Evolutionary conservation across 176 grass and related monocot genomes (phyloP), one percentile per base, ranked within the genome.

Genomic region (Rhynchospora tenuis): DNA sequence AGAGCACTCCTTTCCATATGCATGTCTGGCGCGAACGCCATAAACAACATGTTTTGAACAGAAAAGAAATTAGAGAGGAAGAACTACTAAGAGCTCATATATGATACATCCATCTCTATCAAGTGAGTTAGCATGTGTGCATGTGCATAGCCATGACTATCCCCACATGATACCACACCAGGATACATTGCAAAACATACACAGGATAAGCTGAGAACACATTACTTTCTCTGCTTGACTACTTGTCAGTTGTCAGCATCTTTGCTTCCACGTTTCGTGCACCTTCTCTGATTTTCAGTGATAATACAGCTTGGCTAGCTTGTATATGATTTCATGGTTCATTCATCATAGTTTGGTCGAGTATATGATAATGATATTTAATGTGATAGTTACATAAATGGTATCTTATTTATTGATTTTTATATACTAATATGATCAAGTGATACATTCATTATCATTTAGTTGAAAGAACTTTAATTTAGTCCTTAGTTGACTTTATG

Each of bases 101-200:
- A 38, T n/a, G n/a, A 65, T 38, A 66, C 17, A 67, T 43, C 29
- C 66, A 70, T 43, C 44, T 73, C 14, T 75, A 1, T 55, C 46
- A 29, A 28, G 9, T 61, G 16, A 58, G 17, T 58, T 4, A 3
- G 5, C 47, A 75, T 54, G 72, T 75, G 72, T 75, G 47, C 72
- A 75, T 75, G 72, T 54, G 70, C 71, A 6, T 52, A 16, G 4
- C 6, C 71, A 45, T 73, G 20, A 75, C 17, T 24, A 28, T 51
- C 6, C 12, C 23, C 72, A 55, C 71, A 74, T 74, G 71, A 52
- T 74, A 22, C 71, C 22, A 26, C 71, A 74, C 46, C 71, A 74
- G 45, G n/a, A 50, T 73, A 9, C 43, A 72, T 72, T 23, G 10
- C 26, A 51, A 75, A 26, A 75, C 11, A 54, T 13, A 55, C 72